Evolutionary conservation across 306 rosid species (phyloP).

Genomic region (Prunus davidiana): DNA sequence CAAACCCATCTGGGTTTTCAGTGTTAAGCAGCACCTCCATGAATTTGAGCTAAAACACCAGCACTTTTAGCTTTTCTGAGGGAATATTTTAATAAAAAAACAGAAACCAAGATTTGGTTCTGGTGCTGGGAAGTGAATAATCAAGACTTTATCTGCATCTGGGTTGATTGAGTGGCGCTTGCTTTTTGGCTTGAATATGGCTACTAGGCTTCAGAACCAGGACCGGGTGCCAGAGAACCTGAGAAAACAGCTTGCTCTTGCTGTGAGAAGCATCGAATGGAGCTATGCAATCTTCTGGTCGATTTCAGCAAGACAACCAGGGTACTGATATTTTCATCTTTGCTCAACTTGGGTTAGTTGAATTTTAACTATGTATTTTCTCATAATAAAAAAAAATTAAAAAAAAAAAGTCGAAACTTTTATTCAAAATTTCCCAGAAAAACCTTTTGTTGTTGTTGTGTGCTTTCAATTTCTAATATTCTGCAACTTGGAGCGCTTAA

Average conservation of each 20-base stretch:
- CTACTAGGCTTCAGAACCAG: constrained; percentile 23
- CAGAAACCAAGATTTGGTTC: constrained; percentile 14
- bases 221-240: constrained; percentile 46
- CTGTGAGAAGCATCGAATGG: constrained; percentile 85
- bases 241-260: constrained; percentile 70
- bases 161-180: constrained; percentile 8
- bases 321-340: constrained; percentile 35
- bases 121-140: constrained; percentile 21
- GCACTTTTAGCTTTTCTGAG: neutral
- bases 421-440: neutral
- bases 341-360: neutral
- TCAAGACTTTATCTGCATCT: constrained; percentile 7
- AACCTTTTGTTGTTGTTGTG: neutral
- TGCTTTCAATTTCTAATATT: neutral
- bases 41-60: constrained; percentile 10
- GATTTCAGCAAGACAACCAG: constrained; percentile 50
- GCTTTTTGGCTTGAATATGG: constrained; percentile 26
- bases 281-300: constrained; percentile 85
- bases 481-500: constrained; percentile 9
- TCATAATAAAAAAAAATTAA: neutral
- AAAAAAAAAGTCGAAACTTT: neutral
- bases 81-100: neutral
- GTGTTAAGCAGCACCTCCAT: constrained; percentile 9
- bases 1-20: constrained; percentile 15
- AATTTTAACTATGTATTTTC: neutral